These are phyloP conservation scores for Skeletonema tropicum DNA, from an alignment of 108 stramenopile species.

Conservation along the genomic window DNA sequence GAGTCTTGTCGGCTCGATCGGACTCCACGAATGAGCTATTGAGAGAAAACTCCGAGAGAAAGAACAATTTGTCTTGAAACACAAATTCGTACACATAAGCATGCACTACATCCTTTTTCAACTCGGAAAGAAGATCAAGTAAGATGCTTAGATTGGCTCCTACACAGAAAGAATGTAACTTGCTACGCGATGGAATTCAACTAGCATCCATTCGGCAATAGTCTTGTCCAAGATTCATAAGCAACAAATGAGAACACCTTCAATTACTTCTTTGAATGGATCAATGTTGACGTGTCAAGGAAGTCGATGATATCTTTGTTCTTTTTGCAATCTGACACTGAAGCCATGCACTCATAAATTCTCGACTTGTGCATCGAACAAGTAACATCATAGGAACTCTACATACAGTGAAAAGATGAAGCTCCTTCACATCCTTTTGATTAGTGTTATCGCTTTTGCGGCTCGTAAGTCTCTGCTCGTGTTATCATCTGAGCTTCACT, in stretches of 20 bases:
- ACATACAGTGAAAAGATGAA: neutral
- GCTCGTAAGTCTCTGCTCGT: neutral
- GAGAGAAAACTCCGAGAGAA: too few species aligned
- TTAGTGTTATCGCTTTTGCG: neutral
- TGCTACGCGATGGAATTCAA: neutral
- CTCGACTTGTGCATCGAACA: neutral
- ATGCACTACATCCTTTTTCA: too few species aligned
- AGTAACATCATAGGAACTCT: neutral
- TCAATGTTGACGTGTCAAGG: too few species aligned
- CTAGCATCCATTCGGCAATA: neutral
- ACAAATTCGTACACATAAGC: too few species aligned
- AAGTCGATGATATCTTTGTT: too few species aligned
- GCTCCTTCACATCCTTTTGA: neutral
- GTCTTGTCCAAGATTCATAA: neutral
- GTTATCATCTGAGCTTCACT: too few species aligned
- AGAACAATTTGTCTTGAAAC: too few species aligned
- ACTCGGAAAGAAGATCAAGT: too few species aligned
- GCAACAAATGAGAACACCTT: neutral
- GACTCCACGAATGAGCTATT: neutral
- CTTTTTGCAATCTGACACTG: too few species aligned
- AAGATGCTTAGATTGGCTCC: too few species aligned
- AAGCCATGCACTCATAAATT: neutral
- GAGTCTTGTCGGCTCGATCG: neutral
- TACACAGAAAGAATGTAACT: too few species aligned
- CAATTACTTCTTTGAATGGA: neutral